A percentile compares a stretch with the other conserved stretches of the same genome.
phyloP scores from a whole-genome alignment of 2,329 filamentous ascomycete species.

The Curvularia eragrostidis region DNA sequence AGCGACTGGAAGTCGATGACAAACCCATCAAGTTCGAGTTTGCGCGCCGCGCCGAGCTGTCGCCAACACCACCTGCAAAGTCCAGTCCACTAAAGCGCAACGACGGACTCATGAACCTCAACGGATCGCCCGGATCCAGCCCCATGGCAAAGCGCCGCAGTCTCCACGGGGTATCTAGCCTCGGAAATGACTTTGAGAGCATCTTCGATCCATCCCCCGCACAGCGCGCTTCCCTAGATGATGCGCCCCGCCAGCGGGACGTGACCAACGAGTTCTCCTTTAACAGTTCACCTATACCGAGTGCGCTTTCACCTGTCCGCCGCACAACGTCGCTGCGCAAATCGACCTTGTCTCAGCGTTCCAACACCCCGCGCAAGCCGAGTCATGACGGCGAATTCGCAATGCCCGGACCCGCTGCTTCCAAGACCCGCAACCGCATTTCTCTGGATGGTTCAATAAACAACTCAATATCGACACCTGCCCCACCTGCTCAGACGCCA shows the following conservation, averaged over 20 bases:
- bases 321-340: slow-evolving; percentile 77
- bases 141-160: slow-evolving; percentile 92
- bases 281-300: slow-evolving; percentile 43
- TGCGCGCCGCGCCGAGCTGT: slow-evolving; percentile 38
- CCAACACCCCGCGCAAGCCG: slow-evolving; percentile 49
- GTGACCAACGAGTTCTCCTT: slow-evolving; percentile 44
- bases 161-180: slow-evolving; percentile 72
- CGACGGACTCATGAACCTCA: slow-evolving; percentile 87
- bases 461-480: slow-evolving; percentile 56
- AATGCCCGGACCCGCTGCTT: slow-evolving; percentile 60
- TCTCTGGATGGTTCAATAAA: slow-evolving; percentile 81
- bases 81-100: slow-evolving; percentile 90
- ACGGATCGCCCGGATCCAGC: slow-evolving; percentile 78
- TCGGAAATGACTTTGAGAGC: slow-evolving; percentile 68
- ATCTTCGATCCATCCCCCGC: slow-evolving; percentile 70
- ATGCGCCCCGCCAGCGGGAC: slow-evolving; percentile 34
- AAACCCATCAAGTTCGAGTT: slow-evolving; percentile 58
- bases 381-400: slow-evolving; percentile 58
- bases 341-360: slow-evolving; percentile 85
- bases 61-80: slow-evolving; percentile 60
- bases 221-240: slow-evolving; percentile 27
- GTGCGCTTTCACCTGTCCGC: slow-evolving; percentile 42
- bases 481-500: slow-evolving; percentile 69
- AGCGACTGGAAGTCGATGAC: slow-evolving; percentile 53
- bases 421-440: slow-evolving; percentile 71